Evolutionary conservation across 2,329 filamentous ascomycete genomes (phyloP).

Genomic region (Colletotrichum higginsianum): DNA sequence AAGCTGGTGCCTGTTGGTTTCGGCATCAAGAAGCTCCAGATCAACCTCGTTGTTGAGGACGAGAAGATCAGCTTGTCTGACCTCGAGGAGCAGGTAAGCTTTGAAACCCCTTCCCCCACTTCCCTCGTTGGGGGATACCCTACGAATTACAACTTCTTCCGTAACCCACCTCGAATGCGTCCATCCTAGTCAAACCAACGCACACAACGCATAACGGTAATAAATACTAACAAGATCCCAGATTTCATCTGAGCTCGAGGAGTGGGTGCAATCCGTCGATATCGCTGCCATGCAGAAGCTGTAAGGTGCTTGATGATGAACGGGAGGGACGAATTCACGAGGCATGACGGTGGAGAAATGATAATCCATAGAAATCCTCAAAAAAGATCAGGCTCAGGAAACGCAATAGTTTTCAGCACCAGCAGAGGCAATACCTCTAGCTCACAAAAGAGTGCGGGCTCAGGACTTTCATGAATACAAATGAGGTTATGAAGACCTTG

Average conservation of each 20-base stretch:
- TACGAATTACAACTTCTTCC: too few relatives aligned
- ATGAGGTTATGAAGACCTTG: constrained; percentile 42
- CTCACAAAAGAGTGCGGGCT: constrained; percentile 36
- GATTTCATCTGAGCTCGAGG: constrained; percentile 84
- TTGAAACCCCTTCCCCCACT: background rate
- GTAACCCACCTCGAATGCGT: too few relatives aligned
- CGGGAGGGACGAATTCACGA: constrained; percentile 49
- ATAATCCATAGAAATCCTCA: constrained; percentile 43
- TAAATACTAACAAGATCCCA: background rate
- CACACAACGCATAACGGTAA: too few relatives aligned
- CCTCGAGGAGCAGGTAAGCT: constrained; percentile 76
- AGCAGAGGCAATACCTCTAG: constrained; percentile 22
- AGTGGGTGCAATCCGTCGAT: constrained; percentile 96
- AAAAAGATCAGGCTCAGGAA: constrained; percentile 37
- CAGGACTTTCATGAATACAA: constrained; percentile 40
- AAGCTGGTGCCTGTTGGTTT: constrained; percentile 93
- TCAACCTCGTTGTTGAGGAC: constrained; percentile 97
- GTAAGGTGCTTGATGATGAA: constrained; percentile 37
- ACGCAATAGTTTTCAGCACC: constrained; percentile 37
- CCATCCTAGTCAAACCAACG: too few relatives aligned
- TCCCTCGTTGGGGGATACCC: too few relatives aligned
- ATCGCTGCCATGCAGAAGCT: constrained; percentile 62
- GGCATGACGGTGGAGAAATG: constrained; percentile 49
- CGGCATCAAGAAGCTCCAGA: constrained; percentile 99
- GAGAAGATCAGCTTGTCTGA: constrained; percentile 93